Evolutionary conservation across 345 rosid genomes (phyloP).

Genomic region (Salix arbutifolia): DNA sequence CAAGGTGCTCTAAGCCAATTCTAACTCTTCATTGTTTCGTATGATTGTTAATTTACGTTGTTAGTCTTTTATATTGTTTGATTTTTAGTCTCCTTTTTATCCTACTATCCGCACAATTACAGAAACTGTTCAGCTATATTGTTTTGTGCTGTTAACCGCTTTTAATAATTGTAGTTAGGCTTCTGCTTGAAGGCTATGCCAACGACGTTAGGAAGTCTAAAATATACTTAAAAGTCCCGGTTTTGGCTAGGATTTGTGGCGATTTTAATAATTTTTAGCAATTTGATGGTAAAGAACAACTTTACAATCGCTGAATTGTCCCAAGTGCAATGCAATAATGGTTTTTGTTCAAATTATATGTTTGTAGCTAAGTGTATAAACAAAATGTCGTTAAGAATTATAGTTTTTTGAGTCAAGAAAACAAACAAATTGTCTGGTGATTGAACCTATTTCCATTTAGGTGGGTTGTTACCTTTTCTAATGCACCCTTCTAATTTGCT

Average conservation of each 20-base stretch:
- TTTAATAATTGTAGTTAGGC: background rate
- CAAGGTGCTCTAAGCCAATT: slow-evolving; percentile 45
- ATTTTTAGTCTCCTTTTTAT: background rate
- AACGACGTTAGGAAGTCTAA: background rate
- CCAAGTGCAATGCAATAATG: background rate
- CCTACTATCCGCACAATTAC: background rate
- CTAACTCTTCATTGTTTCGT: background rate
- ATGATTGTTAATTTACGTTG: background rate
- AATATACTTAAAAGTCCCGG: background rate
- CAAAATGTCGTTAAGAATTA: background rate
- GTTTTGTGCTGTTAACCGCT: background rate
- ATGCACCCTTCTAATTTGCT: background rate
- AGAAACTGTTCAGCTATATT: background rate
- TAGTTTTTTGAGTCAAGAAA: background rate
- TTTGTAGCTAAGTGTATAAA: background rate
- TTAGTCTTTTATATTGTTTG: background rate
- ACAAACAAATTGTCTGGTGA: background rate
- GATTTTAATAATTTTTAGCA: background rate
- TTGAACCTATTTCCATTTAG: background rate
- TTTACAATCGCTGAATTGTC: background rate
- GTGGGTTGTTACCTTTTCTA: background rate
- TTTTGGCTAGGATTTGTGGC: background rate
- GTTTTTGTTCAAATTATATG: background rate
- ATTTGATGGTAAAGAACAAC: background rate
- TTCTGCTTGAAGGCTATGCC: background rate